Evolutionary conservation across 495 filamentous ascomycete genomes (phyloP), one percentile per base, ranked within the genome.

Genomic region (Pyronema omphalodes): DNA sequence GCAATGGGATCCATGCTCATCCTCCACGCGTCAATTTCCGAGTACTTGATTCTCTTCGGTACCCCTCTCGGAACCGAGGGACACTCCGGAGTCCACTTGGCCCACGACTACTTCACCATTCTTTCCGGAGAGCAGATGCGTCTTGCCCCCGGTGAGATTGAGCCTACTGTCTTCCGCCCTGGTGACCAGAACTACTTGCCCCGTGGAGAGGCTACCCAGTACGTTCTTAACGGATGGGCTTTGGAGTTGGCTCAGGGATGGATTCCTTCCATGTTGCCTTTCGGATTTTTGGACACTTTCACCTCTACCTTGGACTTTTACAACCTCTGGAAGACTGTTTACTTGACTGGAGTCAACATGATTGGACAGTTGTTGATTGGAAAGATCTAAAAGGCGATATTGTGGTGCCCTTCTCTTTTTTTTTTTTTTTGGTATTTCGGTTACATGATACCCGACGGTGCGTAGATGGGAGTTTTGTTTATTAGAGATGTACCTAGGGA

Each of bases 21-120:
- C 57, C 81, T 91, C 63, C 86, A 91, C 64, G 82, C 86, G 57
- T 61, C 58, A 55, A 71, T 88, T 62, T 86, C 83, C 9, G 83
- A 88, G 65, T 88, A 88, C 69, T 67, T 88, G 49, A 86, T 86
- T 65, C 79, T 86, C 71, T 85, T 87, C 66, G 82, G 84, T 57
- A 86, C 86, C 3, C 76, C 86, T n/a, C 73, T 89, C 56, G 86
- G 86, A 58, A 93, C 86, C 9, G 86, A 93, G 66, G 86, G 86
- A 52, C 86, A 93, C 73, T 77, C 80, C 9, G 86, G 86, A 52
- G 79, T 85, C 36, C 86, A 91, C 71, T 86, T 86, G 33, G 84
- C 85, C 4, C 84, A 93, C 69, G 86, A 93, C 71, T 93, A 88
- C 76, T 93, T 93, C 76, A 78, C 87, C 72, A 91, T 93, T 74